Evolutionary conservation across 1,139 yeast species (phyloP), one percentile per base, ranked within the genome.

Genomic region (Zygotorulaspora mrakii): DNA sequence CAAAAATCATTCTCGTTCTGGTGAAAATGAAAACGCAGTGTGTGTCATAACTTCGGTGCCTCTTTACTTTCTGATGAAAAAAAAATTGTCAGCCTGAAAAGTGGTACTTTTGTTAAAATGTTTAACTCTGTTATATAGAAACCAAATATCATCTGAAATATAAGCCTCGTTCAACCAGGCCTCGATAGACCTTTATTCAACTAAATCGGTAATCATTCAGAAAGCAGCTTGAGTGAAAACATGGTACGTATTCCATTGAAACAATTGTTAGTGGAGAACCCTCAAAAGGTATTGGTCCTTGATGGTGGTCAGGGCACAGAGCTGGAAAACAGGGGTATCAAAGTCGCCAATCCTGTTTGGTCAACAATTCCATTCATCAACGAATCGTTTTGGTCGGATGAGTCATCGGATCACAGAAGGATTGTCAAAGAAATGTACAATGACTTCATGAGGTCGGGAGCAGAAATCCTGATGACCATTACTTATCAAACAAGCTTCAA

Each of bases 401-500:
- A 44, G 11, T 17, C 38, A 13, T 47, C 53, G 2, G 62, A 66
- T 17, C 62, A 73, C 28, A 79, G 79, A 0, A 59, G 64, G 12
- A 62, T 69, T 27, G 69, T 82, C 18, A 60, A 65, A 34, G 55
- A 64, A 20, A 68, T 82, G 37, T 84, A 79, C 56, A 44, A 55
- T 24, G 70, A 67, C 31, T 82, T 77, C 55, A 58, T 77, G 22
- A 60, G 58, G 9, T 68, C 72, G 10, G 87, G 88, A 0, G 76
- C 83, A 1, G 75, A 79, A 44, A 61, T 78, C 11, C 60, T 78
- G 31, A 69, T 75, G 37, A 75, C 86, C 0, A 70, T 78, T 8
- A 78, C 86, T 1, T 82, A 82, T 57, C 91, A 82, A 59, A 71
- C 78, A 2, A 73, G 57, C 38, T 57, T 49, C 39, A 47, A 46